A percentile compares a stretch with the other conserved stretches of the same genome.
phyloP scores from a whole-genome alignment of 2,329 filamentous ascomycete species.

The Torrubiellomyces zombiae region DNA sequence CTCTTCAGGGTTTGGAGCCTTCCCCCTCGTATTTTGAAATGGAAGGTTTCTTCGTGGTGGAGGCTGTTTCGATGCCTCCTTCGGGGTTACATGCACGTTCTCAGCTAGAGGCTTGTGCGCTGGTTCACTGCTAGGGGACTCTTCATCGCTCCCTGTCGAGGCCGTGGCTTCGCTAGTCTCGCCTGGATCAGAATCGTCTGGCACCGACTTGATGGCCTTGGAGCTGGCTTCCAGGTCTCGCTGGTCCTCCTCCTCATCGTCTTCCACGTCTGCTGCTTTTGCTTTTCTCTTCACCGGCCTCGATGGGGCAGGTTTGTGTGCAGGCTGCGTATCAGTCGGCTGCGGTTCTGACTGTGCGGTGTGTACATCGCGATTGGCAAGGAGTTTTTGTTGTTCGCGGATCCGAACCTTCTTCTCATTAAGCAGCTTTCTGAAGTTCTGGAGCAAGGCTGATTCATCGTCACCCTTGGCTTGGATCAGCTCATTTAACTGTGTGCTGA shows the following conservation, averaged over 20 bases:
- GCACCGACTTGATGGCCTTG: conserved; percentile 12
- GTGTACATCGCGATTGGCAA: conserved; percentile 14
- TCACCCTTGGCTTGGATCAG: conserved; percentile 48
- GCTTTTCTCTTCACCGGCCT: conserved; percentile 34
- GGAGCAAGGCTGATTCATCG: conserved; percentile 48
- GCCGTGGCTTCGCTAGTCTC: conserved; percentile 22
- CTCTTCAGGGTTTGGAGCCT: conserved; percentile 19
- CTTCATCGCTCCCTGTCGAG: conserved; percentile 26
- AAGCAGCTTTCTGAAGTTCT: conserved; percentile 52
- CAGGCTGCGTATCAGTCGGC: conserved; percentile 8
- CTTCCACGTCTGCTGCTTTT: conserved; percentile 22
- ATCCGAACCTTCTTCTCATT: conserved; percentile 75
- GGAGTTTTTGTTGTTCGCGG: conserved; percentile 48
- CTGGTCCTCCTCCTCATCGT: conserved; percentile 25
- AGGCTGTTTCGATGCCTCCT: conserved; percentile 9
- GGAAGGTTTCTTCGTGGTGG: conserved; percentile 26
- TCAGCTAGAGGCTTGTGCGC: not conserved
- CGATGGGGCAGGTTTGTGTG: conserved; percentile 17
- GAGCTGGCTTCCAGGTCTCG: conserved; percentile 36
- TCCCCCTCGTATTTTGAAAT: conserved; percentile 21
- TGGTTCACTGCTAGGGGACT: conserved; percentile 16
- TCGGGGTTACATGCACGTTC: not conserved
- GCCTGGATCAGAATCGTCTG: conserved; percentile 23
- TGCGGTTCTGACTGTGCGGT: conserved; percentile 12
- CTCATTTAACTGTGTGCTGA: conserved; percentile 48